These are phyloP conservation scores for Flaveria robusta DNA, from an alignment of 129 eudicot genomes.

Conservation along the genomic window DNA sequence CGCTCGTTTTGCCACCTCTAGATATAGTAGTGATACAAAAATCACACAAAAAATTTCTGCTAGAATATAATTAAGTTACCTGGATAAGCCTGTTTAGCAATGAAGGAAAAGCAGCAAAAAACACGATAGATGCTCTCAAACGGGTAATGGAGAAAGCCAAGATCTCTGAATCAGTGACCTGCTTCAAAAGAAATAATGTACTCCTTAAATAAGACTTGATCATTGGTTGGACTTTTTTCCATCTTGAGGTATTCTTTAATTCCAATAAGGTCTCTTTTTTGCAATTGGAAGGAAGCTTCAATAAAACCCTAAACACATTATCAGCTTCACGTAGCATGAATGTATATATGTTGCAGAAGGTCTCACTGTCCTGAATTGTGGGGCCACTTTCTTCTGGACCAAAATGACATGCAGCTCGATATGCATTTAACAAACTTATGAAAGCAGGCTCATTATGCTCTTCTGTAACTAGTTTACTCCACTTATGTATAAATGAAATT, in stretches of 20 bases:
- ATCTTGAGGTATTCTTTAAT: conserved; percentile 62
- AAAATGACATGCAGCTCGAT: conserved; percentile 88
- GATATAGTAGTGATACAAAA: conserved; percentile 11
- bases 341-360: conserved; percentile 58
- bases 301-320: conserved; percentile 57
- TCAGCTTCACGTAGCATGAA: conserved; percentile 77
- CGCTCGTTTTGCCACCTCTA: not conserved
- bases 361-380: conserved; percentile 54
- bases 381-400: conserved; percentile 66
- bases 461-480: conserved; percentile 62
- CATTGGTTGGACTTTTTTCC: conserved; percentile 73
- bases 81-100: conserved; percentile 63
- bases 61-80: conserved; percentile 44
- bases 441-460: conserved; percentile 59
- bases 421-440: conserved; percentile 69
- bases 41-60: not conserved
- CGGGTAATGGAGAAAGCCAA: conserved; percentile 58
- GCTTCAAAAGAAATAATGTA: conserved; percentile 73
- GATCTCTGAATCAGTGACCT: conserved; percentile 70
- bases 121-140: conserved; percentile 64
- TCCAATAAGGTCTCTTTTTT: conserved; percentile 60
- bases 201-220: conserved; percentile 81
- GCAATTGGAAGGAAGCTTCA: conserved; percentile 60
- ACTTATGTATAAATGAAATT: conserved; percentile 39
- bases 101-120: conserved; percentile 81